Conservation (phyloP, 2,329 filamentous ascomycete genomes). For the Pseudocercospora ulei region DNA sequence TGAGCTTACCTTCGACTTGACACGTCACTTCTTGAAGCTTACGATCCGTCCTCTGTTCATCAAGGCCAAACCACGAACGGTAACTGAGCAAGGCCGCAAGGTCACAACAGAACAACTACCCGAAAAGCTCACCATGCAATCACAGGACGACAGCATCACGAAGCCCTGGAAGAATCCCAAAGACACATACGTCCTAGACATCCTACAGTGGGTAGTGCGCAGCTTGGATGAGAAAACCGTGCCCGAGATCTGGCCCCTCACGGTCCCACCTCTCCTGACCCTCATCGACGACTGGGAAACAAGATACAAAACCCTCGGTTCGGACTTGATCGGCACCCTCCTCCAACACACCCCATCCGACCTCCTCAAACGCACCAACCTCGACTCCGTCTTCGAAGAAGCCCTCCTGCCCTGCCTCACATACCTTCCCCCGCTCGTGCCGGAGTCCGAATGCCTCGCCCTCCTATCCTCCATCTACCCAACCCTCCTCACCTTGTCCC, state of each 20-base stretch:
- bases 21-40: constrained; percentile 50
- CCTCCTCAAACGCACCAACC: constrained; percentile 53
- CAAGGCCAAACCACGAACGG: constrained; percentile 44
- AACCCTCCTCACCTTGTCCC: constrained; percentile 52
- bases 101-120: constrained; percentile 40
- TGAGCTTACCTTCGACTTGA: constrained; percentile 44
- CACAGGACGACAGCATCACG: constrained; percentile 37
- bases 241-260: constrained; percentile 54
- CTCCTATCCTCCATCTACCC: constrained; percentile 58
- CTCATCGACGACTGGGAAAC: constrained; percentile 56
- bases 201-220: constrained; percentile 54
- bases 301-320: constrained; percentile 47
- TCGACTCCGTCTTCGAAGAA: constrained; percentile 59
- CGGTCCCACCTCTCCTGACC: constrained; percentile 59
- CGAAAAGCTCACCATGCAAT: constrained; percentile 31
- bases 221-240: constrained; percentile 45
- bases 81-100: constrained; percentile 52
- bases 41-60: constrained; percentile 61
- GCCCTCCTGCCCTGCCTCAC: constrained; percentile 62
- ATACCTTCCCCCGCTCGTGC: constrained; percentile 66
- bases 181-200: constrained; percentile 44
- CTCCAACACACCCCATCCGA: constrained; percentile 46
- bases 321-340: constrained; percentile 48
- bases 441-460: constrained; percentile 56
- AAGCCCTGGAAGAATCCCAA: constrained; percentile 54